Evolutionary conservation across 352 stramenopile species (phyloP), one percentile per base, ranked within the genome.

Genomic region (Phytophthora pseudosyringae): DNA sequence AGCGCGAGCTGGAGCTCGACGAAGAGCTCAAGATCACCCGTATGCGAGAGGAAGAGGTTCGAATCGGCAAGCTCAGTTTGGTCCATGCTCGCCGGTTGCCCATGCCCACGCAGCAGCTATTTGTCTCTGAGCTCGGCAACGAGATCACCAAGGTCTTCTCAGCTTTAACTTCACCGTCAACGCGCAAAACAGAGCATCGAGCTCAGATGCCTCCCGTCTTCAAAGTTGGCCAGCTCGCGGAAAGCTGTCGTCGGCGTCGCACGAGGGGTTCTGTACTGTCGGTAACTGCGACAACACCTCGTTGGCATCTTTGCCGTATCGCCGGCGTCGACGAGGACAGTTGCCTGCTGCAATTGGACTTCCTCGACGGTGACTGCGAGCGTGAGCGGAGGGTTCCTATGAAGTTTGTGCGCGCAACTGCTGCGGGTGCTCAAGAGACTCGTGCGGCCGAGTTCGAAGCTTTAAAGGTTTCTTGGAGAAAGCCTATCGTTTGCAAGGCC

Each of bases 241-340:
- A 91, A 62, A 77, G 80, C 35, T 88, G 78, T 31, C 84, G 75
- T 57, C 69, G 66, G 8, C 66, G 80, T 35, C 76, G 82, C 0
- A 29, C 46, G 1, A 73, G 79, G 16, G 60, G 43, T 18, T 74
- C 71, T 18, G 61, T 56, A 0, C 60, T 64, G 7, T 11, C 31
- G 12, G 28, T 41, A 31, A n/a, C 33, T 13, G 43, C 26, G 1
- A 16, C 52, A 35, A 26, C 49, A 43, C 16, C 40, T 11, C 35
- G 63, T 3, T 90, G 78, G 78, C 73, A 73, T 54, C 54, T 57
- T n/a, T 87, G 76, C 35, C 52, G 60, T 15, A 54, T 88, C 12
- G 73, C 57, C 1, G 36, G 64, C 4, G 40, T 82, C 5, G 63
- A 80, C 33, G 29, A 53, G n/a, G 44, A 64, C 18, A 58, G 13